Conservation (phyloP, 148 eudicot species). For the Camellia granthamiana region DNA sequence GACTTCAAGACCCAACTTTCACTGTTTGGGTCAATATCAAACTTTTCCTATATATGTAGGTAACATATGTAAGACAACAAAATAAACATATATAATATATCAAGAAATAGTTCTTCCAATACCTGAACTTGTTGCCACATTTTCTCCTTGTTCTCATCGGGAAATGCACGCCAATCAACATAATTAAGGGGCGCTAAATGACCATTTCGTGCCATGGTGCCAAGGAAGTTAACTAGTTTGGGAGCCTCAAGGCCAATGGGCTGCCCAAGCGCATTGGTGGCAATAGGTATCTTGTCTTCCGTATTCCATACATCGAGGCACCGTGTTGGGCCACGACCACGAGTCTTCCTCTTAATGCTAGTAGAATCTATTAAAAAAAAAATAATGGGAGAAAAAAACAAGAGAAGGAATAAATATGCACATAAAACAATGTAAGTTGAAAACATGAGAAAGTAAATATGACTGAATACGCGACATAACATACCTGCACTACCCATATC, state of each 20-base stretch:
- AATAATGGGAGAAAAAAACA: not conserved
- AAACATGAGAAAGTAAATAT: not conserved
- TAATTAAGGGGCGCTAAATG: slow-evolving; percentile 39
- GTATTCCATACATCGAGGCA: slow-evolving; percentile 21
- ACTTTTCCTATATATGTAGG: slow-evolving; percentile 23
- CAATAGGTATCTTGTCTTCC: slow-evolving; percentile 21
- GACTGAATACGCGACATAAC: not conserved
- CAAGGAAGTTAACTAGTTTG: slow-evolving; percentile 35
- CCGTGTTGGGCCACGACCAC: slow-evolving; percentile 28
- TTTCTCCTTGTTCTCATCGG: slow-evolving; percentile 35
- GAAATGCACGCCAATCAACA: slow-evolving; percentile 32
- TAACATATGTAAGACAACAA: not conserved
- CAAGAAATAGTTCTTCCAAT: not conserved
- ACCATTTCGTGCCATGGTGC: slow-evolving; percentile 42
- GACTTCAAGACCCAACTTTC: slow-evolving; percentile 36
- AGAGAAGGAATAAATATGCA: not conserved
- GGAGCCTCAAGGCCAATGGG: slow-evolving; percentile 38
- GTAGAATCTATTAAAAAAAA: slow-evolving; percentile 9
- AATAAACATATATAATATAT: too few species aligned
- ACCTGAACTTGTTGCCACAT: slow-evolving; percentile 51
- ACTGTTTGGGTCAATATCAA: slow-evolving; percentile 34
- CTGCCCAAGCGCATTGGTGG: slow-evolving; percentile 34
- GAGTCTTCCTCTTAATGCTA: slow-evolving; percentile 16
- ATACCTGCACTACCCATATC: slow-evolving; percentile 14
- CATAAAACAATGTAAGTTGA: not conserved